Conservation (phyloP, 352 stramenopile species). For the Globisporangium spiculum region DNA sequence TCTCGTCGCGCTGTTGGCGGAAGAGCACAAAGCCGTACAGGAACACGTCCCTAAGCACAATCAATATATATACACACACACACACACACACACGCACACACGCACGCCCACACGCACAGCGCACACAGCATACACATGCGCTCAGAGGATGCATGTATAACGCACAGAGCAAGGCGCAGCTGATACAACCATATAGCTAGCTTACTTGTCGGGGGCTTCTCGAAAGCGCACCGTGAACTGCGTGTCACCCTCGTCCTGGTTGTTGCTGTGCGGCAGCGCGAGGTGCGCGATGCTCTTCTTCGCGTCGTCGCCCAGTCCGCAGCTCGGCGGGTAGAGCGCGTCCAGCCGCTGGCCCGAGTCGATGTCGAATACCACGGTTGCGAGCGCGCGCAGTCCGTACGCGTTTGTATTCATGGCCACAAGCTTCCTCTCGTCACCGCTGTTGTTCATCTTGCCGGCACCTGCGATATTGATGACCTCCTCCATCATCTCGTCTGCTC, state of each 20-base stretch:
- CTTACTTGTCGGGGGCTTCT: slow-evolving; percentile 32
- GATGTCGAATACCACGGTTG: slow-evolving; percentile 81
- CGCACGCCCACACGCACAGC: no score
- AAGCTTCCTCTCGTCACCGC: neutral
- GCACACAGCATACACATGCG: neutral
- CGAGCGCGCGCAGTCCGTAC: slow-evolving; percentile 61
- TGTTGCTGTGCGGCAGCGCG: slow-evolving; percentile 84
- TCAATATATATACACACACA: neutral
- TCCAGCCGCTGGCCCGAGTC: slow-evolving; percentile 74
- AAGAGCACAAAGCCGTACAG: slow-evolving; percentile 87
- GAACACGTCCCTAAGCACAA: slow-evolving; percentile 29
- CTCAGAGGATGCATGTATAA: neutral
- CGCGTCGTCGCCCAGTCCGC: slow-evolving; percentile 43
- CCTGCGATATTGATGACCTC: neutral
- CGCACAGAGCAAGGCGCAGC: neutral
- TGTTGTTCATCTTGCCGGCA: neutral
- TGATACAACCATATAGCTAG: neutral
- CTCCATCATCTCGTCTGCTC: slow-evolving; percentile 5
- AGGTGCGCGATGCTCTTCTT: slow-evolving; percentile 72
- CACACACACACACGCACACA: no score
- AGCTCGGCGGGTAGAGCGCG: slow-evolving; percentile 46
- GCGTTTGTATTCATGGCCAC: neutral
- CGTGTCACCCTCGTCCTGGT: slow-evolving; percentile 83
- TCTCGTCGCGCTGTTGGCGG: slow-evolving; percentile 72
- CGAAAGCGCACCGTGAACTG: slow-evolving; percentile 81